phyloP scores from a whole-genome alignment of 2,329 filamentous ascomycete genomes.

The Aureobasidium uvarum region DNA sequence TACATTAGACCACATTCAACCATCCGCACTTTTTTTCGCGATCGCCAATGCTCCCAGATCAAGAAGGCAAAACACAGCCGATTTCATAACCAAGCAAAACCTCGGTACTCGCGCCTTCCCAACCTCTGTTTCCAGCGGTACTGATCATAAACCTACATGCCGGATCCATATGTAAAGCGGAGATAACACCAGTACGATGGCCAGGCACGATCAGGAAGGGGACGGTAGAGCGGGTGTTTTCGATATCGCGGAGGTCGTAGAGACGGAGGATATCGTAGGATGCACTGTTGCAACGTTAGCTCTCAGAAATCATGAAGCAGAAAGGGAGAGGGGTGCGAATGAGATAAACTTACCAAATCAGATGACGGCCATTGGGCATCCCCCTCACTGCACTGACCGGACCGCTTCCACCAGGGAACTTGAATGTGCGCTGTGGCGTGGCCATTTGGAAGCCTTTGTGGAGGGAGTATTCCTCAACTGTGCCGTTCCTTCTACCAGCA shows the following conservation, averaged over 20 bases:
- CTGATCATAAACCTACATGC: conserved; percentile 89
- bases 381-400: conserved; percentile 82
- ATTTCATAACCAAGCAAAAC: conserved; percentile 96
- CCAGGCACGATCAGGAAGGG: conserved; percentile 97
- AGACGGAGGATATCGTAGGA: conserved; percentile 90
- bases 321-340: no score
- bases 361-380: conserved; percentile 89
- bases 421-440: conserved; percentile 73
- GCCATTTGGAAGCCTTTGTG: conserved; percentile 67
- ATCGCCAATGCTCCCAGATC: background rate
- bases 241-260: conserved; percentile 69
- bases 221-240: conserved; percentile 63
- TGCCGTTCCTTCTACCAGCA: conserved; percentile 83
- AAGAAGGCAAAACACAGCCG: conserved; percentile 5
- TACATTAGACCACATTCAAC: background rate
- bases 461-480: conserved; percentile 90
- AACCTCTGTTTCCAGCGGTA: conserved; percentile 86
- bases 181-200: conserved; percentile 83
- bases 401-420: conserved; percentile 84
- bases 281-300: conserved; percentile 55
- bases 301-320: no score
- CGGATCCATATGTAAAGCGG: conserved; percentile 80
- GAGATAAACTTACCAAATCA: conserved; percentile 66
- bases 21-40: background rate
- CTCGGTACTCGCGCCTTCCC: conserved; percentile 89